Evolutionary conservation across 2,329 filamentous ascomycete genomes (phyloP), one percentile per base, ranked within the genome.

Genomic region (Uncinocarpus reesii): DNA sequence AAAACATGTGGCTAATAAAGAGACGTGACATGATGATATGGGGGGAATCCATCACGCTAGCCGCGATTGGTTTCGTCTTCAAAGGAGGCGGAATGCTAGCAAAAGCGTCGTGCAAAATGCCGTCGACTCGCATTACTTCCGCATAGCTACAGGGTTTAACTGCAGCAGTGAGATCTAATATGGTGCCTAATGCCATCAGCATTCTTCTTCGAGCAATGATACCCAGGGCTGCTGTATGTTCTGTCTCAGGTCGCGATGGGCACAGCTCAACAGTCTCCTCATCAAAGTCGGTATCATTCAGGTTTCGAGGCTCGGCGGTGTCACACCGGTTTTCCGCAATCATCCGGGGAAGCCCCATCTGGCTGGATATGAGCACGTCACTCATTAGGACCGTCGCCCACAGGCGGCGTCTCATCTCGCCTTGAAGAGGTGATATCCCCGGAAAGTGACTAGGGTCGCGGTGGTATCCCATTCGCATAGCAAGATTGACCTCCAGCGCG

Each of bases 281-380:
- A 51, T 70, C 65, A 52, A 83, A 79, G 55, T 84, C 79, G 1
- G 74, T 70, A 59, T 84, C 80, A 20, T 72, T 62, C 13, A 83
- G 58, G 58, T 84, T 83, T 8, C 71, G 67, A 4, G 80, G 79
- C n/a, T 73, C 58, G 7, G 65, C 59, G 0, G 77, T 79, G 57
- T 84, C 81, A 36, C 72, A 76, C 45, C 81, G 76, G 53, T 80
- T 75, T 21, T 72, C 70, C 48, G 76, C 70, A 36, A 81, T 70
- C 66, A 80, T 78, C 52, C 74, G 73, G 5, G 81, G 81, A 11
- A 84, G 64, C 1, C 81, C 81, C 51, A 83, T 70, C 56, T 83
- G 78, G 56, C 82, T 82, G 1, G 77, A 74, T 1, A 78, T 71
- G 13, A 84, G 63, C 2, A 76, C 63, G 56, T 84, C 81, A 44